Evolutionary conservation across 257 asterid species (phyloP).

Genomic region (Eustoma russellianum): DNA sequence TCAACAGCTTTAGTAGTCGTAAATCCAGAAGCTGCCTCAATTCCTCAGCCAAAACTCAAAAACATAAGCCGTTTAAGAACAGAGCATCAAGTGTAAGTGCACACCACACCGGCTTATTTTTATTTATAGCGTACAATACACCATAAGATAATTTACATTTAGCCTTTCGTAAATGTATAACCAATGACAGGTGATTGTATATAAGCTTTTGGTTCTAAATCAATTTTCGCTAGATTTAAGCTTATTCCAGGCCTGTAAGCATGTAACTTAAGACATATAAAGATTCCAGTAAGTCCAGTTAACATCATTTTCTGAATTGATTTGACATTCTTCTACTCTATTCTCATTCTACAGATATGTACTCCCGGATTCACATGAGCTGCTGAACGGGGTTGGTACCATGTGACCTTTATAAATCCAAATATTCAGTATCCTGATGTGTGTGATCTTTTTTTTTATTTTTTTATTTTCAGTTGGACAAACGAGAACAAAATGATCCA

Average conservation of each 20-base stretch:
- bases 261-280: neutral
- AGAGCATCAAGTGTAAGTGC: slow-evolving; percentile 94
- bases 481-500: slow-evolving; percentile 93
- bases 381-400: slow-evolving; percentile 66
- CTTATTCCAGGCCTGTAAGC: neutral
- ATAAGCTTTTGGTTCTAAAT: no score
- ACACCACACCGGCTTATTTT: neutral
- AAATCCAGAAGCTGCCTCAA: slow-evolving; percentile 77
- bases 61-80: slow-evolving; percentile 81
- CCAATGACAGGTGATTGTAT: no score
- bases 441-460: slow-evolving; percentile 11
- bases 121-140: no score
- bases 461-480: slow-evolving; percentile 55
- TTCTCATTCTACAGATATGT: slow-evolving; percentile 64
- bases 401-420: slow-evolving; percentile 6
- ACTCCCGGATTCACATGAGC: slow-evolving; percentile 92
- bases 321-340: slow-evolving; percentile 10
- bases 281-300: neutral
- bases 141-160: no score
- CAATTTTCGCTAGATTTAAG: neutral
- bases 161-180: no score
- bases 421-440: neutral
- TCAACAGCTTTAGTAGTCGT: slow-evolving; percentile 86
- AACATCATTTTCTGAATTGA: neutral
- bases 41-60: slow-evolving; percentile 85